Percentiles rank a stretch among this genome's conserved stretches.
These are phyloP conservation scores for Mortierella sp. DNA, from an alignment of 371 early-diverging fungal genomes.

Conservation along the genomic window DNA sequence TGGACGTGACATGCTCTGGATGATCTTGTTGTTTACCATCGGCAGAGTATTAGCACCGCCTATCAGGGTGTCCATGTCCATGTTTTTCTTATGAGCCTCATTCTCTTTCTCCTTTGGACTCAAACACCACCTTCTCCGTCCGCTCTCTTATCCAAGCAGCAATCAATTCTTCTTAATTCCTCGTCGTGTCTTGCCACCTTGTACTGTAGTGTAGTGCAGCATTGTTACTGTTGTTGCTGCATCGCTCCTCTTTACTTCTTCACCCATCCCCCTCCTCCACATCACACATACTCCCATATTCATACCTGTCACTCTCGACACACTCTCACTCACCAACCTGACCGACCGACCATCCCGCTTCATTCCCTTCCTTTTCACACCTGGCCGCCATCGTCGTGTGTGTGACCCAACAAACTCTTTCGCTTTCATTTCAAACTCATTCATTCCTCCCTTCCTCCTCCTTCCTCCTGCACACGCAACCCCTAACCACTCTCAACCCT, in stretches of 20 bases:
- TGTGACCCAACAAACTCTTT: neutral
- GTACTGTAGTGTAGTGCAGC: neutral
- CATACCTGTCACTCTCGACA: neutral
- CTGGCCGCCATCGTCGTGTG: neutral
- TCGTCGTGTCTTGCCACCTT: neutral
- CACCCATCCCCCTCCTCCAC: neutral
- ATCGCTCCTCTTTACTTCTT: neutral
- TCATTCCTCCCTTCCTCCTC: neutral
- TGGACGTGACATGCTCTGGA: neutral
- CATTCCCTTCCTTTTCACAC: neutral
- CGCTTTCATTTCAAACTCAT: neutral
- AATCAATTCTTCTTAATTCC: neutral
- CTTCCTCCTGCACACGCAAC: neutral
- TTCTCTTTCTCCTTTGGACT: slow-evolving; percentile 6
- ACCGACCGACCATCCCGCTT: neutral
- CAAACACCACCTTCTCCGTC: neutral
- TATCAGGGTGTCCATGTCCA: neutral
- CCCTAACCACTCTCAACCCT: neutral
- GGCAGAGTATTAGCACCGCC: neutral
- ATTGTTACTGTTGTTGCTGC: neutral
- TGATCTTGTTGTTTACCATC: neutral
- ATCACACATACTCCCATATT: neutral
- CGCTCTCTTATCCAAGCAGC: neutral
- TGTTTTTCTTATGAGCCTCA: neutral
- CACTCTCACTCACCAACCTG: neutral